A percentile compares a stretch with the other conserved stretches of the same genome.
Evolutionary conservation across 106 monocot species (phyloP).

Genomic region (Dendrobium catenatum): DNA sequence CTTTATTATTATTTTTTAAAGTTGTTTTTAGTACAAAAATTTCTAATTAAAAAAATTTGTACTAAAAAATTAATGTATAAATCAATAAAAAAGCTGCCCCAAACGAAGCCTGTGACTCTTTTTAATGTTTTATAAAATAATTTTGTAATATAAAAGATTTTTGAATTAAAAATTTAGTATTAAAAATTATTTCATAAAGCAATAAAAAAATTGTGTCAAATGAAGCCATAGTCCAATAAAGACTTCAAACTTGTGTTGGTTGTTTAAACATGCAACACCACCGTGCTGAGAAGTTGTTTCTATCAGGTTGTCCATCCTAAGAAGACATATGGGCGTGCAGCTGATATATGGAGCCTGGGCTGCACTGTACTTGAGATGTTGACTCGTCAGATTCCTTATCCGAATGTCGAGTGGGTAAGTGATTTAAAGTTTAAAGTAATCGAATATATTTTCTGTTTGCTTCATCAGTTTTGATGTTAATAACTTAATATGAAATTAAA

Average conservation of each 20-base stretch:
- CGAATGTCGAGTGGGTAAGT: constrained; percentile 23
- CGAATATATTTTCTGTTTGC: neutral
- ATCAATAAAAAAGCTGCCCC: too few relatives aligned
- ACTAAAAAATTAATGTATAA: too few relatives aligned
- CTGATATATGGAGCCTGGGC: constrained; percentile 30
- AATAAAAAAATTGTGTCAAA: too few relatives aligned
- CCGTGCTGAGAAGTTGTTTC: neutral
- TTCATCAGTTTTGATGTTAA: neutral
- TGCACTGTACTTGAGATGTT: constrained; percentile 27
- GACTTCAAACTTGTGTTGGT: neutral
- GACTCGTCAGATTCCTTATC: constrained; percentile 19
- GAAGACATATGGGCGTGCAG: constrained; percentile 49
- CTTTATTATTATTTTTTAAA: too few relatives aligned
- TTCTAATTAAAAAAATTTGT: too few relatives aligned
- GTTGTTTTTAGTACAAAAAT: too few relatives aligned
- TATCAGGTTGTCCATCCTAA: constrained; percentile 66
- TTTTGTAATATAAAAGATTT: too few relatives aligned
- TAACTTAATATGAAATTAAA: too few relatives aligned
- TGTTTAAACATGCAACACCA: neutral
- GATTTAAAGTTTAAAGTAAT: neutral
- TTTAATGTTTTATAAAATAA: too few relatives aligned
- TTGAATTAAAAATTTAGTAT: too few relatives aligned
- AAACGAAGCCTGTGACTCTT: too few relatives aligned
- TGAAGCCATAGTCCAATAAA: neutral
- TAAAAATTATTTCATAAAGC: too few relatives aligned